These are phyloP conservation scores for Aspergillus pseudoviridinutans DNA, from an alignment of 2,329 filamentous ascomycete genomes.

Conservation along the genomic window DNA sequence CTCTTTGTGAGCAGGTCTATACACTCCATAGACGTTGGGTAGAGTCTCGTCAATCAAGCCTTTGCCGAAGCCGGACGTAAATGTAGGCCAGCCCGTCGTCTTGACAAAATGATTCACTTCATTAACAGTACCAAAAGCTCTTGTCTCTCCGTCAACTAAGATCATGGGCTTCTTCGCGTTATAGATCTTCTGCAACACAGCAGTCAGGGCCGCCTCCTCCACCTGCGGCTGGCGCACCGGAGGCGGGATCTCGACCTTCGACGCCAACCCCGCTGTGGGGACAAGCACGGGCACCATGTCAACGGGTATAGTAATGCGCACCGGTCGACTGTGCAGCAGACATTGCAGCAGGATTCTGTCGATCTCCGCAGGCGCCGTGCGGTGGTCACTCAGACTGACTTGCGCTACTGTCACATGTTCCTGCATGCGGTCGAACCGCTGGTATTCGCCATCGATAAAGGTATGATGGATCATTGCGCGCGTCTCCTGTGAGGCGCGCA, in stretches of 20 bases:
- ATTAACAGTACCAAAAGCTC: slow-evolving; percentile 35
- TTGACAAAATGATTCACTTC: slow-evolving; percentile 42
- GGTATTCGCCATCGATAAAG: slow-evolving; percentile 55
- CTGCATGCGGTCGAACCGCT: slow-evolving; percentile 48
- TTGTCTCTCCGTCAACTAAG: slow-evolving; percentile 48
- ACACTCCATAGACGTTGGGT: slow-evolving; percentile 48
- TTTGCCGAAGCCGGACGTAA: slow-evolving; percentile 47
- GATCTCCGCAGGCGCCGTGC: slow-evolving; percentile 47
- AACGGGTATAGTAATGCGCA: slow-evolving; percentile 52
- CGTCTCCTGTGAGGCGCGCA: slow-evolving; percentile 41
- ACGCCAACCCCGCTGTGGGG: slow-evolving; percentile 8
- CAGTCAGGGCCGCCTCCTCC: slow-evolving; percentile 20
- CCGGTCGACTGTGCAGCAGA: slow-evolving; percentile 52
- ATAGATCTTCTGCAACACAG: slow-evolving; percentile 40
- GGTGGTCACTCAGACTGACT: slow-evolving; percentile 42
- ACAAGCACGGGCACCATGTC: slow-evolving; percentile 44
- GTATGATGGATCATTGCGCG: slow-evolving; percentile 60
- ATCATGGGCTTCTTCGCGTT: slow-evolving; percentile 46
- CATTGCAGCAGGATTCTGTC: slow-evolving; percentile 50
- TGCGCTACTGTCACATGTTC: slow-evolving; percentile 48
- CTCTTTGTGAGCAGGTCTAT: slow-evolving; percentile 21
- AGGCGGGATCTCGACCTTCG: slow-evolving; percentile 6
- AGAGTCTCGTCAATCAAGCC: slow-evolving; percentile 46
- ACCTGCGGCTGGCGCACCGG: slow-evolving; percentile 5
- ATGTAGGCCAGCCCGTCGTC: slow-evolving; percentile 44